Percentiles rank a stretch among this genome's conserved stretches.
These are phyloP conservation scores for Pseudogymnoascus verrucosus DNA, from an alignment of 2,329 filamentous ascomycete species.

Conservation along the genomic window DNA sequence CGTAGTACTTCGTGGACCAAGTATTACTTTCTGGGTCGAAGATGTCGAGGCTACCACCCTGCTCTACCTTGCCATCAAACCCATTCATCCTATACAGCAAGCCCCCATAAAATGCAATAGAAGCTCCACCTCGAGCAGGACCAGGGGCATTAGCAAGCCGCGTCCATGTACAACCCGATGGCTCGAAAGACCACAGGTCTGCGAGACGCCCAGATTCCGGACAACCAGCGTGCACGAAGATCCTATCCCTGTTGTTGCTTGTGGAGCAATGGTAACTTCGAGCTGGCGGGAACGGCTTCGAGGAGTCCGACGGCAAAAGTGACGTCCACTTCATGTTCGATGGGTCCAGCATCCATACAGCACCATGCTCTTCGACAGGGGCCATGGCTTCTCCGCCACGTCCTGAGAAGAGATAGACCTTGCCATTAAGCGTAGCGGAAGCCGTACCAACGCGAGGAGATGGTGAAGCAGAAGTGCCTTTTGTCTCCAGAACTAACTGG, in stretches of 20 bases:
- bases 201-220: constrained; percentile 45
- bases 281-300: constrained; percentile 33
- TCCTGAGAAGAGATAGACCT: constrained; percentile 55
- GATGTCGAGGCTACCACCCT: constrained; percentile 50
- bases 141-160: constrained; percentile 44
- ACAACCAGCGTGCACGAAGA: constrained; percentile 57
- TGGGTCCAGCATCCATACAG: constrained; percentile 47
- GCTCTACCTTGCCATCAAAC: constrained; percentile 52
- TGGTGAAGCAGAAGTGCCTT: constrained; percentile 29
- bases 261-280: constrained; percentile 51
- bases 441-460: constrained; percentile 49
- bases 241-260: constrained; percentile 31
- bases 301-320: constrained; percentile 32
- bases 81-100: constrained; percentile 54
- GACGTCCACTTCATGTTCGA: constrained; percentile 36
- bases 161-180: constrained; percentile 40
- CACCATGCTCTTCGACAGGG: constrained; percentile 49
- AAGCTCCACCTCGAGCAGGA: constrained; percentile 46
- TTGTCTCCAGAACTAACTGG: background rate
- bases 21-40: constrained; percentile 20
- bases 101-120: constrained; percentile 31
- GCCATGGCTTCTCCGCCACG: constrained; percentile 52
- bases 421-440: constrained; percentile 36
- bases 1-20: constrained; percentile 24
- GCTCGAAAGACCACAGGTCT: constrained; percentile 54